phyloP scores from a whole-genome alignment of 2,329 filamentous ascomycete genomes.

The Cyphellophora europaea region DNA sequence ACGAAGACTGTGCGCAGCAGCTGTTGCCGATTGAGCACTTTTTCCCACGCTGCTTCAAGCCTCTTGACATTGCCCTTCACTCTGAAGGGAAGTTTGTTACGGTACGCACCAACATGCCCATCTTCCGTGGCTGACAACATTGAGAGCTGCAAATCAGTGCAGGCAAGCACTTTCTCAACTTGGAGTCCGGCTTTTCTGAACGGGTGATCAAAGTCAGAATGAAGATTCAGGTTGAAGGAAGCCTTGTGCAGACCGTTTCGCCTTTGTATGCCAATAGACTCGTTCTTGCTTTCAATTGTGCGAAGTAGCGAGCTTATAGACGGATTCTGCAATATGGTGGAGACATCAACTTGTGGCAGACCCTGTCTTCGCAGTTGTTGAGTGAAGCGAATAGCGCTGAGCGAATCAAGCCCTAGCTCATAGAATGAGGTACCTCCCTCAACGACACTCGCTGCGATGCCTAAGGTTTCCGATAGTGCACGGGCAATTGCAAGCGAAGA shows the following conservation, averaged over 20 bases:
- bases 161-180: slow-evolving; percentile 59
- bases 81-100: slow-evolving; percentile 60
- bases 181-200: slow-evolving; percentile 19
- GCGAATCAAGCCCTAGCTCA: slow-evolving; percentile 71
- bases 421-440: slow-evolving; percentile 62
- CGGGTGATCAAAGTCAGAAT: neutral
- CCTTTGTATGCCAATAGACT: too few species aligned
- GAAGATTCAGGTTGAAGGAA: neutral
- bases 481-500: slow-evolving; percentile 49
- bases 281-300: neutral
- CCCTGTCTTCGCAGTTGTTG: slow-evolving; percentile 43
- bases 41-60: slow-evolving; percentile 53
- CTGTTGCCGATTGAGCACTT: slow-evolving; percentile 56
- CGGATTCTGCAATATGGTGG: slow-evolving; percentile 58
- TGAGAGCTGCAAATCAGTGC: slow-evolving; percentile 77
- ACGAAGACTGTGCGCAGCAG: slow-evolving; percentile 72
- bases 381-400: slow-evolving; percentile 66
- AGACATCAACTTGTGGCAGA: slow-evolving; percentile 50
- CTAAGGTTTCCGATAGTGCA: slow-evolving; percentile 44
- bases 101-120: slow-evolving; percentile 49
- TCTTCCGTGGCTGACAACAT: slow-evolving; percentile 59
- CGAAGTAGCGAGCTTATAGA: slow-evolving; percentile 40
- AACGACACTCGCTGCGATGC: slow-evolving; percentile 39
- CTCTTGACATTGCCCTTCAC: slow-evolving; percentile 41
- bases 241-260: too few species aligned